Evolutionary conservation across 352 stramenopile genomes (phyloP), one percentile per base, ranked within the genome.

Genomic region (Elongisporangium prolatum): DNA sequence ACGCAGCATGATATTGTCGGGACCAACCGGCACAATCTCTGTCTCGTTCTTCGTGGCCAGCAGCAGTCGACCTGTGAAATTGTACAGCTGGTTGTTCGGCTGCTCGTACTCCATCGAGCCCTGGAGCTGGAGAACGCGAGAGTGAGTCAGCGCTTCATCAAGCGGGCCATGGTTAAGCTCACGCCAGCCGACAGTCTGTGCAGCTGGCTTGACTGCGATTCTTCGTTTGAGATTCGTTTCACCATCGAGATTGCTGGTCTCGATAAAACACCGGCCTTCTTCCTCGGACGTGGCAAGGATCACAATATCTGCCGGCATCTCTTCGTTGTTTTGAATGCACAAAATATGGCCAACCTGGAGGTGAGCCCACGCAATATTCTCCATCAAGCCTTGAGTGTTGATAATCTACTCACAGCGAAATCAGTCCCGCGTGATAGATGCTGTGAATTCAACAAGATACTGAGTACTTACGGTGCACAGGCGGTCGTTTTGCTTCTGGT

Each of bases 1-100:
- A 24, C 96, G 86, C 7, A 98, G 73, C 20, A 99, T 74, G 28
- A 99, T 68, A 61, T 98, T 98, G 28, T 73, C 96, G 52, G 56
- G 87, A 8, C 75, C 73, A 11, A 84, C 53, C 0, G 72, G 61
- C 0, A 70, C 60, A 28, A 60, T 65, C 5, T 34, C 24, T 8
- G 59, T 73, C 21, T 68, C 65, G 0, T 51, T 55, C 49, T 57
- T 52, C 1, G 71, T 67, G 10, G 59, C 50, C 0, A 92, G 61
- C 48, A 77, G 13, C 4, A 95, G 49, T 5, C 71, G 72, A 0
- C 84, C 82, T 4, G 71, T 90, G 56, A 95, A 93, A 0, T 77
- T 84, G 62, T 88, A 89, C 11, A 93, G 71, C 47, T 80, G 74
- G 34, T 86, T 91, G 67, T 94, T 93, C 9, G 85, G 81, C 57